A percentile compares a stretch with the other conserved stretches of the same genome.
These are phyloP conservation scores for Panaeolus papilionaceus DNA, from an alignment of 768 basidiomycete genomes.

Conservation along the genomic window DNA sequence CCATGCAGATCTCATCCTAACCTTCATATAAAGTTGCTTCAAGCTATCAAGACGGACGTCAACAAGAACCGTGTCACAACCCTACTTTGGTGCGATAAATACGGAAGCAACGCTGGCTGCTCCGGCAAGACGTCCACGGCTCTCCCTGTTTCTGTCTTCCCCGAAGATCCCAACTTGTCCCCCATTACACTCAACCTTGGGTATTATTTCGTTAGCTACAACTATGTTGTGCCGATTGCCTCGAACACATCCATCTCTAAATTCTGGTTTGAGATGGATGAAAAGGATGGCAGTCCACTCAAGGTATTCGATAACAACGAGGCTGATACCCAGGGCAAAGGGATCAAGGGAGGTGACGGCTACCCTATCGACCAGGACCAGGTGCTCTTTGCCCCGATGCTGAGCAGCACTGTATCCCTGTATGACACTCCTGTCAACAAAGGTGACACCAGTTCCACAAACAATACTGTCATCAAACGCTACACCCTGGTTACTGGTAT, in stretches of 20 bases:
- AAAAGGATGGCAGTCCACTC: slow-evolving; percentile 45
- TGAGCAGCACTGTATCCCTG: slow-evolving; percentile 34
- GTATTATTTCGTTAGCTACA: slow-evolving; percentile 45
- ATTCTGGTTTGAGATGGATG: slow-evolving; percentile 57
- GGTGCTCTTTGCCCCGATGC: slow-evolving; percentile 47
- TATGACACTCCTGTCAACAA: slow-evolving; percentile 8
- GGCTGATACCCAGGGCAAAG: neutral
- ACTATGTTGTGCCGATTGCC: slow-evolving; percentile 50
- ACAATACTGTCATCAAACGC: slow-evolving; percentile 1
- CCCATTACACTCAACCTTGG: slow-evolving; percentile 42
- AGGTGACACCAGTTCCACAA: neutral
- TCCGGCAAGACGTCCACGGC: slow-evolving; percentile 39
- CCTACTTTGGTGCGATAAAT: slow-evolving; percentile 49
- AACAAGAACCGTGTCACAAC: slow-evolving; percentile 47
- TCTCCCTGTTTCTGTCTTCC: slow-evolving; percentile 34
- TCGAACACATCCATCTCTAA: slow-evolving; percentile 47
- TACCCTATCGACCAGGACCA: slow-evolving; percentile 50
- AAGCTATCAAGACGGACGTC: slow-evolving; percentile 38
- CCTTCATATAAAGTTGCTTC: slow-evolving; percentile 37
- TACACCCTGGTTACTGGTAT: slow-evolving; percentile 36
- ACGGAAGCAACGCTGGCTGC: slow-evolving; percentile 42
- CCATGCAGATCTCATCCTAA: slow-evolving; percentile 5
- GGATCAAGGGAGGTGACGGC: slow-evolving; percentile 37
- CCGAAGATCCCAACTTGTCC: slow-evolving; percentile 42
- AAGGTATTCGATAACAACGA: slow-evolving; percentile 42